A percentile compares a stretch with the other conserved stretches of the same genome.
Conservation (phyloP, 75 land plant species). For the Larix kaempferi region DNA sequence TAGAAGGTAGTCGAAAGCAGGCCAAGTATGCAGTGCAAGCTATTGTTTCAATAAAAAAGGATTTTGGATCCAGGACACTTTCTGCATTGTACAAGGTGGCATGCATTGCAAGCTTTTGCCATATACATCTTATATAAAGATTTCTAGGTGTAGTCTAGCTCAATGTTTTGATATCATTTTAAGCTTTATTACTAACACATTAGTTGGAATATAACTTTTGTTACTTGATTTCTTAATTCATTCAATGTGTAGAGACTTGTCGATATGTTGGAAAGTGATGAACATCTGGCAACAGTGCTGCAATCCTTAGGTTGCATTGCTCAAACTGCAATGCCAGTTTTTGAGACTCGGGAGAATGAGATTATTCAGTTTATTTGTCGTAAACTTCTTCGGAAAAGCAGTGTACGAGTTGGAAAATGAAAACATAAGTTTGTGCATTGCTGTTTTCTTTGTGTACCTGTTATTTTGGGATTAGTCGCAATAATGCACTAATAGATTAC, state of each 20-base stretch:
- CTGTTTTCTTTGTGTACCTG: background rate
- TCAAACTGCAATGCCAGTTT: slow-evolving; percentile 82
- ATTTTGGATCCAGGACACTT: slow-evolving; percentile 82
- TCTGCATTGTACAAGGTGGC: slow-evolving; percentile 90
- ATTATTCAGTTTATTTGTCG: slow-evolving; percentile 64
- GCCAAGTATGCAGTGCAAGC: slow-evolving; percentile 95
- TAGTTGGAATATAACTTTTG: background rate
- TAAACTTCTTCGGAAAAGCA: slow-evolving; percentile 42
- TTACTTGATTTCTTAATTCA: background rate
- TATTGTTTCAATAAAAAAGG: slow-evolving; percentile 73
- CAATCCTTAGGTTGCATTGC: slow-evolving; percentile 95
- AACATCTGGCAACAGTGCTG: slow-evolving; percentile 75
- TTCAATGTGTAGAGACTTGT: slow-evolving; percentile 60
- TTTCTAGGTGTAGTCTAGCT: background rate
- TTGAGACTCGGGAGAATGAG: slow-evolving; percentile 91
- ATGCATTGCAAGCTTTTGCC: background rate
- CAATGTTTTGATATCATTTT: background rate
- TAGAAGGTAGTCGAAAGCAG: slow-evolving; percentile 91
- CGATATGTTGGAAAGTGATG: slow-evolving; percentile 64
- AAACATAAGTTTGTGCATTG: background rate
- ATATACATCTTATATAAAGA: background rate
- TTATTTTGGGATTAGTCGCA: background rate
- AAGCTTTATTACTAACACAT: background rate
- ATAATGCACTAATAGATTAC: background rate
- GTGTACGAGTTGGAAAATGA: slow-evolving; percentile 32